A percentile compares a stretch with the other conserved stretches of the same genome.
phyloP scores from a whole-genome alignment of 768 basidiomycete genomes.

The Boletus sp. region DNA sequence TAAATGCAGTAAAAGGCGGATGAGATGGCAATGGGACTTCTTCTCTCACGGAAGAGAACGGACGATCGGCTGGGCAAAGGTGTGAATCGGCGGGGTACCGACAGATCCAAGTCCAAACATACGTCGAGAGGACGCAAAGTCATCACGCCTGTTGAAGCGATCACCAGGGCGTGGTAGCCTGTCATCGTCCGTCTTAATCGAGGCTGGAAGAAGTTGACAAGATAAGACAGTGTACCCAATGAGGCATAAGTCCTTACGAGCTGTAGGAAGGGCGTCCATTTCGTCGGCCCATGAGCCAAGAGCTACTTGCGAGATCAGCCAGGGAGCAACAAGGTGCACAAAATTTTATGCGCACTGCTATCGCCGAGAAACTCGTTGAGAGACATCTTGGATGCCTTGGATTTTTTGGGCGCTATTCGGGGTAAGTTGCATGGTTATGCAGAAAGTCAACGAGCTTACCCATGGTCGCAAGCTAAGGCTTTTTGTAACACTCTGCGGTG shows the following conservation, averaged over 20 bases:
- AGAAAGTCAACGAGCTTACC: conserved; percentile 13
- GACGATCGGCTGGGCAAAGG: conserved; percentile 49
- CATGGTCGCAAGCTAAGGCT: conserved; percentile 20
- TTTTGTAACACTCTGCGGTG: conserved; percentile 14
- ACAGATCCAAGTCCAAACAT: conserved; percentile 26
- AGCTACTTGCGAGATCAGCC: conserved; percentile 41
- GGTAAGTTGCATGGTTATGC: conserved; percentile 4
- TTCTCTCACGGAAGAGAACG: conserved; percentile 62
- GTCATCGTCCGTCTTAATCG: conserved; percentile 67
- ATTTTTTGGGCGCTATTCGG: conserved; percentile 73
- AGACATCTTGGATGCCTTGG: conserved; percentile 86
- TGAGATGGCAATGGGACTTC: conserved; percentile 94
- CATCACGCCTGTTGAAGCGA: conserved; percentile 58
- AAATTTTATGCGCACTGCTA: conserved; percentile 51
- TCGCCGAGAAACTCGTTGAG: conserved; percentile 92
- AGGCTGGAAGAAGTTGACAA: conserved; percentile 44
- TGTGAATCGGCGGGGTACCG: conserved; percentile 9
- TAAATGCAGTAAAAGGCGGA: conserved; percentile 94
- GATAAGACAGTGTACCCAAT: conserved; percentile 11
- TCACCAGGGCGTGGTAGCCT: conserved; percentile 45
- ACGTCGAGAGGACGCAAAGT: conserved; percentile 63
- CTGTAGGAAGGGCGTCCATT: conserved; percentile 89
- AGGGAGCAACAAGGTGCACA: conserved; percentile 5
- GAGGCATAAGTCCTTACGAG: conserved; percentile 61
- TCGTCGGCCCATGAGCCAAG: conserved; percentile 98